Evolutionary conservation across 495 filamentous ascomycete species (phyloP).

Genomic region (Eremomyces bilateralis): DNA sequence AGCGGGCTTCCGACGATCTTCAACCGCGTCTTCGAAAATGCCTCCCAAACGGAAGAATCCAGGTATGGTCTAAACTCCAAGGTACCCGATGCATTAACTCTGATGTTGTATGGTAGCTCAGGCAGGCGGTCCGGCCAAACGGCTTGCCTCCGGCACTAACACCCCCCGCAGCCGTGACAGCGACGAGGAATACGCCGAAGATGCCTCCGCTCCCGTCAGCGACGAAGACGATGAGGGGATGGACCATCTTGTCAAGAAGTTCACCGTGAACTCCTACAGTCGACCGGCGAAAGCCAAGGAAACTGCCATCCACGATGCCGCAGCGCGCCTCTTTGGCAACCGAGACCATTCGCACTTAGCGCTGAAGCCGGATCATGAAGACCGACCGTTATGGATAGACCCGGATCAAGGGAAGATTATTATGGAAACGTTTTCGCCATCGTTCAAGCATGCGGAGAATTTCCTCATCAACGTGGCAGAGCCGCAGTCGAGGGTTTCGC

Average conservation of each 20-base stretch:
- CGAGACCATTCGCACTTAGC: constrained; percentile 62
- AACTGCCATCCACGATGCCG: constrained; percentile 14
- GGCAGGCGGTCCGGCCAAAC: constrained; percentile 37
- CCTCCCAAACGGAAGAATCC: background rate
- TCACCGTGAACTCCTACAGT: constrained; percentile 31
- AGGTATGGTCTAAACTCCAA: constrained; percentile 16
- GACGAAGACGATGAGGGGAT: constrained; percentile 27
- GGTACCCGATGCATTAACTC: too few relatives aligned
- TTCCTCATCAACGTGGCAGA: constrained; percentile 93
- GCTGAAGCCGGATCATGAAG: constrained; percentile 72
- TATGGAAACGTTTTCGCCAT: constrained; percentile 82
- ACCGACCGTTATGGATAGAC: constrained; percentile 84
- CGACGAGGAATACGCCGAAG: constrained; percentile 46
- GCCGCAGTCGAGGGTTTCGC: constrained; percentile 66
- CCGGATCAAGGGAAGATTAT: constrained; percentile 65
- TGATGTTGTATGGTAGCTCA: too few relatives aligned
- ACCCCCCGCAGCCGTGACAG: constrained; percentile 30
- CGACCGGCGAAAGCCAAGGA: constrained; percentile 12
- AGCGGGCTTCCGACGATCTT: too few relatives aligned
- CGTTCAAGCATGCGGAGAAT: constrained; percentile 69
- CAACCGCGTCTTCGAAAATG: too few relatives aligned
- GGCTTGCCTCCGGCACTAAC: background rate
- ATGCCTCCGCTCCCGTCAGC: constrained; percentile 10
- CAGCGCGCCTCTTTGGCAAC: constrained; percentile 33
- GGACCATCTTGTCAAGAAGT: constrained; percentile 41